Evolutionary conservation across 2,329 filamentous ascomycete species (phyloP).

Genomic region (Phialophora tarda): DNA sequence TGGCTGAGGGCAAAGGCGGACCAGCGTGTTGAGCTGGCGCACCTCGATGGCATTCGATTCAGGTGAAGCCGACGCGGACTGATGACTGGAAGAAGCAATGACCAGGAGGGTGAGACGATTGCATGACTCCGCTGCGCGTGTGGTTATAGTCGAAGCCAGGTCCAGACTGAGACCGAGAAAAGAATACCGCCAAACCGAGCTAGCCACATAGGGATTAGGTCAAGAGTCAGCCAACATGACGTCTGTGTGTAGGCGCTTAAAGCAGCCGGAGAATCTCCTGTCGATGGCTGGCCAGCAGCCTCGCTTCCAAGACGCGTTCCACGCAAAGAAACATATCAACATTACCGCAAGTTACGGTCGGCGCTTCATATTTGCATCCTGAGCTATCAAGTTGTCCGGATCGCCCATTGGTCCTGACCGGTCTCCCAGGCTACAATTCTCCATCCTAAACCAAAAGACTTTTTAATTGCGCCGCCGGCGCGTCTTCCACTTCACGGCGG

Average conservation of each 20-base stretch:
- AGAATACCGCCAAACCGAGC: background rate
- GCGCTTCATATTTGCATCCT: constrained; percentile 45
- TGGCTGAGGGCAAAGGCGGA: background rate
- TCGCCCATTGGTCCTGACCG: background rate
- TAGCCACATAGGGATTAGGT: background rate
- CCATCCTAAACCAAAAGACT: constrained; percentile 47
- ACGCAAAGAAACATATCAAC: background rate
- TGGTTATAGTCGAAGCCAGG: background rate
- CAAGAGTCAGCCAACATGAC: background rate
- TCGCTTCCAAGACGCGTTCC: background rate
- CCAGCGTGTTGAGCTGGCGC: background rate
- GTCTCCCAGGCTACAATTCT: background rate
- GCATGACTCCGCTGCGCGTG: background rate
- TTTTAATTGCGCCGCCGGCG: constrained; percentile 28
- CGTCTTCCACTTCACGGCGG: constrained; percentile 2
- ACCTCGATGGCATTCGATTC: too few relatives aligned
- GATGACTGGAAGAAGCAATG: too few relatives aligned
- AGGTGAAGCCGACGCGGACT: too few relatives aligned
- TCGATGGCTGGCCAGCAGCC: background rate
- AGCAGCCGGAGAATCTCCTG: background rate
- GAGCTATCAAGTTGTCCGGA: background rate
- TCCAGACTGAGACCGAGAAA: background rate
- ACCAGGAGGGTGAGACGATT: background rate
- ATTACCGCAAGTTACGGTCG: background rate
- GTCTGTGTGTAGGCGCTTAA: background rate